phyloP scores from a whole-genome alignment of 2,329 filamentous ascomycete genomes.

The Mycosphaerelloides madeirae region DNA sequence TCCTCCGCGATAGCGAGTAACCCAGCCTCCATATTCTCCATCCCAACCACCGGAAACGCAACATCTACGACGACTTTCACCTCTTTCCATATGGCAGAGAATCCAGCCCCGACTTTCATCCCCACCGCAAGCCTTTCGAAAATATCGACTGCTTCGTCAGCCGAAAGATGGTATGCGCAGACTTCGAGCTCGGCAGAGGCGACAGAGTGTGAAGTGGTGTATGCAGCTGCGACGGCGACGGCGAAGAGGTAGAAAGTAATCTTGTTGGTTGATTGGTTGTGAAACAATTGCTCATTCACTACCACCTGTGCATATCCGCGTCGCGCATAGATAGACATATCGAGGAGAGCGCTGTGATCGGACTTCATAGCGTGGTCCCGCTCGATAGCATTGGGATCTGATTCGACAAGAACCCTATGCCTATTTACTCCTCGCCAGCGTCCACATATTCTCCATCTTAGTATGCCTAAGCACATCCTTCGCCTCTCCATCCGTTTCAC shows the following conservation, averaged over 20 bases:
- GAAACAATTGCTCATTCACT: no score
- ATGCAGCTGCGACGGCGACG: no score
- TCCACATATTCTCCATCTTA: slow-evolving; percentile 97
- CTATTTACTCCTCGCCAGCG: slow-evolving; percentile 64
- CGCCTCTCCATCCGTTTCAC: slow-evolving; percentile 85
- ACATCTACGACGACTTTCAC: no score
- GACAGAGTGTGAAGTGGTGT: no score
- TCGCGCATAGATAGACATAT: no score
- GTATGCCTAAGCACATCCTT: slow-evolving; percentile 71
- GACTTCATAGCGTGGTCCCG: no score
- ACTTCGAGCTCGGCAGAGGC: background rate
- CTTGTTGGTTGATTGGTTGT: no score
- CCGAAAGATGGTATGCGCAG: background rate
- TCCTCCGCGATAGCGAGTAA: background rate
- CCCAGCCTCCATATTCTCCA: background rate
- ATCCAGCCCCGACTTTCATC: slow-evolving; percentile 1
- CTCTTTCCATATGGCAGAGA: background rate
- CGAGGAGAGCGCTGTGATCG: no score
- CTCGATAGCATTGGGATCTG: no score
- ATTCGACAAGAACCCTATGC: no score
- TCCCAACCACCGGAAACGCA: background rate
- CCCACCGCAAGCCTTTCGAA: background rate
- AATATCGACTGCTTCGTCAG: background rate
- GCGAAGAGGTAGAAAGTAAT: no score
- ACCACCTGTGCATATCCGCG: no score